These are phyloP conservation scores for Xylaria sp. DNA, from an alignment of 2,329 filamentous ascomycete genomes.

Conservation along the genomic window DNA sequence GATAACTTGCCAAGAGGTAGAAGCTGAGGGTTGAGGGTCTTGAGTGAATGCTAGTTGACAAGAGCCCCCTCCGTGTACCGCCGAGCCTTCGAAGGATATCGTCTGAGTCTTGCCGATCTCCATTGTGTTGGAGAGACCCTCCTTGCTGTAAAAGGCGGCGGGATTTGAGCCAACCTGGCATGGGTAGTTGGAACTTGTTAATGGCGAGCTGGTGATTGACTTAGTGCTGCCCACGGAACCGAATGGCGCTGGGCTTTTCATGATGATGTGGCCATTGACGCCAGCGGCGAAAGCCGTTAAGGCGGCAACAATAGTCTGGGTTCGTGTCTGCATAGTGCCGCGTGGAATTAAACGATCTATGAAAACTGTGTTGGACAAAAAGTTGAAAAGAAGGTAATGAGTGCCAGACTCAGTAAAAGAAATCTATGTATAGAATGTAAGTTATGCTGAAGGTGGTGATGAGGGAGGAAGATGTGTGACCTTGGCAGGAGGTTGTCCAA, in stretches of 20 bases:
- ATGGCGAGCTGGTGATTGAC: constrained; percentile 65
- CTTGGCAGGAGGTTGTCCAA: constrained; percentile 3
- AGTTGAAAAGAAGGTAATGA: constrained; percentile 19
- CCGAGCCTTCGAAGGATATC: constrained; percentile 67
- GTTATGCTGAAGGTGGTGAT: constrained; percentile 8
- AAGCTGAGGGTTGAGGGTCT: constrained; percentile 55
- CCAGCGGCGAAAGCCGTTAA: constrained; percentile 60
- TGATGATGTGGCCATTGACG: constrained; percentile 71
- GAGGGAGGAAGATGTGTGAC: constrained; percentile 5
- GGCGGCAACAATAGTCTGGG: constrained; percentile 50
- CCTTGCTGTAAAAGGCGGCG: constrained; percentile 49
- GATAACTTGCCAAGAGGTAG: constrained; percentile 74
- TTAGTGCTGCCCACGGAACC: constrained; percentile 44
- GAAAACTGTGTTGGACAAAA: background rate
- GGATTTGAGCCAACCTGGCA: constrained; percentile 64
- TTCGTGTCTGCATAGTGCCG: constrained; percentile 55
- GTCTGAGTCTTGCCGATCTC: constrained; percentile 56
- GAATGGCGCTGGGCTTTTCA: constrained; percentile 68
- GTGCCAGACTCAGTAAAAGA: constrained; percentile 35
- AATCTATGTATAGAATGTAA: constrained; percentile 9
- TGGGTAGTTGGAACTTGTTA: constrained; percentile 68
- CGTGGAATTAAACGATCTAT: constrained; percentile 8
- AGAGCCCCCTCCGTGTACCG: constrained; percentile 77
- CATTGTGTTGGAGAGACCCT: constrained; percentile 55
- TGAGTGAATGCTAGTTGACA: constrained; percentile 78